These are phyloP conservation scores for Aspergillus brasiliensis DNA, from an alignment of 2,329 filamentous ascomycete species.

Conservation along the genomic window DNA sequence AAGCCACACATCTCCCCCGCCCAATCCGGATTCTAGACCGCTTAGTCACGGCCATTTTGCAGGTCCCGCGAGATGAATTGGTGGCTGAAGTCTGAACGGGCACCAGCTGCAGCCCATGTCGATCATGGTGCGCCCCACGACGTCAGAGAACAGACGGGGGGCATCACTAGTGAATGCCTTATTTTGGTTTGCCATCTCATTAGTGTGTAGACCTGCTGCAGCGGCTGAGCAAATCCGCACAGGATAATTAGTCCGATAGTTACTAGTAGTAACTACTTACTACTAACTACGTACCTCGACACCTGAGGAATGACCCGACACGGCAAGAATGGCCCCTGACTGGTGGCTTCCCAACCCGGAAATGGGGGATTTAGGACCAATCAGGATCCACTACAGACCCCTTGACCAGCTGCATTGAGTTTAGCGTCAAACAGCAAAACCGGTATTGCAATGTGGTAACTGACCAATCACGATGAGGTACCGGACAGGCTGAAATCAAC, in stretches of 20 bases:
- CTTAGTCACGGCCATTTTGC: slow-evolving; percentile 12
- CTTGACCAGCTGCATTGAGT: neutral
- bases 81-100: neutral
- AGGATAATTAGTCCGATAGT: too few species aligned
- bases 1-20: neutral
- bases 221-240: neutral
- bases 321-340: neutral
- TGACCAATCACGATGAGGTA: neutral
- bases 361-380: neutral
- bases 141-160: neutral
- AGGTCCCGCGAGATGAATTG: neutral
- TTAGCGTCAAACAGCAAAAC: slow-evolving; percentile 1
- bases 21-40: slow-evolving; percentile 12
- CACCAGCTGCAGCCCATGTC: slow-evolving; percentile 3
- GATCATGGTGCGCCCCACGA: slow-evolving; percentile 3
- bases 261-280: too few species aligned
- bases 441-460: neutral
- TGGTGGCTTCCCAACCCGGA: slow-evolving; percentile 3
- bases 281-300: too few species aligned
- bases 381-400: neutral
- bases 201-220: neutral
- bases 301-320: neutral
- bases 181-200: neutral
- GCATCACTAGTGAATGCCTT: neutral
- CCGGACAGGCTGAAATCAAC: neutral